A percentile compares a stretch with the other conserved stretches of the same genome.
phyloP scores from a whole-genome alignment of 331 rosid genomes.

The Quercus phellos region DNA sequence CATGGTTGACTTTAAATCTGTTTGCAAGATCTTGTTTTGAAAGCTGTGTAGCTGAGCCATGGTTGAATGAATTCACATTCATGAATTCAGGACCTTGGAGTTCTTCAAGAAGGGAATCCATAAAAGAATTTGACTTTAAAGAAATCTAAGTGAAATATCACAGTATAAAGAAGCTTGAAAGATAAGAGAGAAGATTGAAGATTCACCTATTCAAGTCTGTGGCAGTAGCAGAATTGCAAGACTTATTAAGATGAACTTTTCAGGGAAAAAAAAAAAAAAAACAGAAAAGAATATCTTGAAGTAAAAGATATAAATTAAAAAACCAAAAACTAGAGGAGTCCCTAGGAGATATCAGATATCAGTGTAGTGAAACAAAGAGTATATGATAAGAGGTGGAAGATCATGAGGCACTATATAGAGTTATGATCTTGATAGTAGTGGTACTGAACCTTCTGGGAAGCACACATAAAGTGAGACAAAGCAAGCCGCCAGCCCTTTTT shows the following conservation, averaged over 20 bases:
- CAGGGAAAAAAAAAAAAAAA: not conserved
- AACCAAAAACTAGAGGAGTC: not conserved
- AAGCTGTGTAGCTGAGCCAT: conserved; percentile 11
- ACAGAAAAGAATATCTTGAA: not conserved
- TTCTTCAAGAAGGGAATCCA: conserved; percentile 35
- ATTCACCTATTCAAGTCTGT: not conserved
- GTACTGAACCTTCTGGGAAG: conserved; percentile 30
- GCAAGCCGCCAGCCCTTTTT: conserved; percentile 19
- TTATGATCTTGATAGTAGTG: not conserved
- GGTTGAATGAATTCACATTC: conserved; percentile 29
- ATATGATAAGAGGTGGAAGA: not conserved
- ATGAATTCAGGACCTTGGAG: conserved; percentile 15
- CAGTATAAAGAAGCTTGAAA: not conserved
- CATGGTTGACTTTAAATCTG: conserved; percentile 27
- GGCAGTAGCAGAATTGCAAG: not conserved
- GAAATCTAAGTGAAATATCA: not conserved
- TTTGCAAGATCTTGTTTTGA: conserved; percentile 24
- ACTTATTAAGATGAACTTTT: not conserved
- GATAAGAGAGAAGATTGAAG: not conserved
- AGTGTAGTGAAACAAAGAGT: not conserved
- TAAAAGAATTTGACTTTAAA: conserved; percentile 20
- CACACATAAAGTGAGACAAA: not conserved
- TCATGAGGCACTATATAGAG: not conserved
- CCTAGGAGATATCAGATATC: not conserved
- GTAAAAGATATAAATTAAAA: not conserved